Evolutionary conservation across 345 rosid species (phyloP), one percentile per base, ranked within the genome.

Genomic region (Acer negundo): DNA sequence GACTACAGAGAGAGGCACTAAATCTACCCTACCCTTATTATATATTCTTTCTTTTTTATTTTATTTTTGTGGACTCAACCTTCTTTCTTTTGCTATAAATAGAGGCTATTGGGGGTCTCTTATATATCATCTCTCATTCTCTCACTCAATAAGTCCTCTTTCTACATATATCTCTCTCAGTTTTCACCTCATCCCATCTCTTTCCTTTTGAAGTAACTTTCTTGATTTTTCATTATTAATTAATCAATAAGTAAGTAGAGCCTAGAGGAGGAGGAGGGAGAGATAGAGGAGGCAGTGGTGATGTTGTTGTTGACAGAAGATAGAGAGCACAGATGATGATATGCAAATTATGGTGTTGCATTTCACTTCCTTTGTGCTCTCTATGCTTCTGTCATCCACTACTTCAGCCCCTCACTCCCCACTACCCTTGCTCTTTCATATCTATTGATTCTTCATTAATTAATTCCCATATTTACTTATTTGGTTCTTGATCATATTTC

Each of bases 281-380:
- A 6, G 15, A 56, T 44, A 7, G 76, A 75, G 88, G 80, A 49
- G 49, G 62, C 28, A 11, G 35, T 70, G 83, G 78, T 79, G 86
- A 77, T 84, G 86, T 61, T 82, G 94, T 87, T 92, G 94, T 87
- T 92, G 98, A 94, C 98, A 94, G 97, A 94, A 94, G 98, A 94
- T 92, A 94, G 98, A 94, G 97, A 91, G 98, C 95, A 90, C 98
- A 82, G 90, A 92, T 84, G 97, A 91, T 90, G 89, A 82, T 78
- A 69, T 92, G 93, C 94, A 75, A 76, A 70, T 55, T 75, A 67
- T 63, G 40, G 67, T 62, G 40, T 55, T 76, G 89, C 89, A 88
- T 82, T 79, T 89, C 92, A 73, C 78, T 92, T 59, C 94, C 84
- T 94, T 87, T 85, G 97, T 92, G 97, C 94, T 92, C 93, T 87